Conservation (phyloP, 345 rosid species). For the Gossypium sturtianum region DNA sequence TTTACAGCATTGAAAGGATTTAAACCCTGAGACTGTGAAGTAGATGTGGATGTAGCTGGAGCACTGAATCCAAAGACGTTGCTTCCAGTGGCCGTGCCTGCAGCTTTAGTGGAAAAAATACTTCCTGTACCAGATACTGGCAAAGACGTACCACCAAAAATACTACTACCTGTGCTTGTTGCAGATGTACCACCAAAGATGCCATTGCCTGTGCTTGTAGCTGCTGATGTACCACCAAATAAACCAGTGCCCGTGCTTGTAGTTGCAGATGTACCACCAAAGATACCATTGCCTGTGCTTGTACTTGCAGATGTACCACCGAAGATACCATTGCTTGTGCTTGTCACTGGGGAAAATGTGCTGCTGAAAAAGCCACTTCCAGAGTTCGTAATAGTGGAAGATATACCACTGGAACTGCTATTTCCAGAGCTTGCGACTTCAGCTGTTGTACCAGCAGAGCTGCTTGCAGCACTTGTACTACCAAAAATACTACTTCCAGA, state of each 20-base stretch:
- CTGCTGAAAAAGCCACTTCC: constrained; percentile 33
- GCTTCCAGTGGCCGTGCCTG: constrained; percentile 23
- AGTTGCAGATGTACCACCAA: constrained; percentile 32
- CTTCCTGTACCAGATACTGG: constrained; percentile 31
- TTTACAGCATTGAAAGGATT: constrained; percentile 32
- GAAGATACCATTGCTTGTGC: constrained; percentile 19
- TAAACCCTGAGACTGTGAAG: constrained; percentile 42
- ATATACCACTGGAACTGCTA: constrained; percentile 25
- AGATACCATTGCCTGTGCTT: constrained; percentile 27
- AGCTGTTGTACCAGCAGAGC: constrained; percentile 23
- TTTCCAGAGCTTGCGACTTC: constrained; percentile 26
- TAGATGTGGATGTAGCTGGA: constrained; percentile 31
- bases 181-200: constrained; percentile 25
- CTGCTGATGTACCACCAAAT: constrained; percentile 23
- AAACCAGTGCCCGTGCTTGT: constrained; percentile 28
- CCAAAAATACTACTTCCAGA: constrained; percentile 23
- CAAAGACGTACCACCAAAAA: constrained; percentile 32
- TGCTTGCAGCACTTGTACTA: constrained; percentile 21
- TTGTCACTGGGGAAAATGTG: constrained; percentile 20
- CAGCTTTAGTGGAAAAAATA: constrained; percentile 21
- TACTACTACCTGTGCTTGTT: constrained; percentile 23
- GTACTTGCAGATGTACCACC: constrained; percentile 20
- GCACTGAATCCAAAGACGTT: constrained; percentile 45
- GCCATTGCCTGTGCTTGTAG: constrained; percentile 11
- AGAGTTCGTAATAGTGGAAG: constrained; percentile 28